Evolutionary conservation across 2,329 filamentous ascomycete species (phyloP), one percentile per base, ranked within the genome.

Genomic region (Pseudohalonectria lignicola): DNA sequence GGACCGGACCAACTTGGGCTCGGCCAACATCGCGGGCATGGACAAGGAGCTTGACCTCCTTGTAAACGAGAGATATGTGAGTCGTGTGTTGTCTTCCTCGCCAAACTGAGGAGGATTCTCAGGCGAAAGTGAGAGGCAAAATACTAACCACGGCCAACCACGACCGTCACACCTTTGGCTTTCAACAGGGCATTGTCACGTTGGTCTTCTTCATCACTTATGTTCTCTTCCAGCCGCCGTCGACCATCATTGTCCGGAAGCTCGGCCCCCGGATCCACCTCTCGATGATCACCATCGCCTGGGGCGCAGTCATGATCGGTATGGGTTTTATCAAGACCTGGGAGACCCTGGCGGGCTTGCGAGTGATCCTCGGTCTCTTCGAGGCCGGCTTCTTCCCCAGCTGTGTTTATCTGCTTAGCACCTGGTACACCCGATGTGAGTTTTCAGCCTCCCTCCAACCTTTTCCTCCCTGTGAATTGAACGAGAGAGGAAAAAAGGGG

Each of bases 1-100:
- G 76, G 85, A 92, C 52, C 68, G 85, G 23, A 86, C 81, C 2
- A 90, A 90, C 56, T 60, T 88, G 53, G 74, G 74, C n/a, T 66
- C 74, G 17, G 83, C 82, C 30, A 74, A 74, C 33, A 80, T 90
- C 53, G 83, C 85, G 16, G 84, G 72, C 37, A 73, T 76, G 68
- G 49, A 52, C 13, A 45, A 44, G 2, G 72, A 76, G 34, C 55
- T 76, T 19, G 34, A 50, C 3, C 54, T 76, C 2, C 32, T 31
- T 5, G 52, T 61, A 2, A 63, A 61, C 5, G 61, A 63, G 37
- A 60, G 65, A 51, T 70, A 69, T 34, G 64, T 67, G 40, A 48
- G 62, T 46, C 30, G 5, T 33, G 8, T 21, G 18, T 32, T 32
- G 16, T 32, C 42, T 36, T n/a, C 7, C 23, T 30, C 18, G 20